These are phyloP conservation scores for Petunia hybrid DNA, from an alignment of 305 asterid species.

Conservation along the genomic window DNA sequence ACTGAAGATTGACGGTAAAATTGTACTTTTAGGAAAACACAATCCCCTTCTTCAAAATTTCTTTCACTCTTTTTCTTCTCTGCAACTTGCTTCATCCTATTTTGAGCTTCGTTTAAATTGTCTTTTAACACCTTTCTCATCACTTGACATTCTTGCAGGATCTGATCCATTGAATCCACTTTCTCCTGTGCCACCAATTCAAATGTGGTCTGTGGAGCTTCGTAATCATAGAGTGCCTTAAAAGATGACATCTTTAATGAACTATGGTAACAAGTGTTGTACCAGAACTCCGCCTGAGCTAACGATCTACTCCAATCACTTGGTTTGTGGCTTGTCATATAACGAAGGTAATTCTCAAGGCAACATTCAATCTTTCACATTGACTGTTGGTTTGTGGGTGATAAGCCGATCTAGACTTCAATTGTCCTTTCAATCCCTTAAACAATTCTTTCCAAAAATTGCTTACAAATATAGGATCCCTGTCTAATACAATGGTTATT, in stretches of 20 bases:
- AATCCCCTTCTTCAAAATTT: not conserved
- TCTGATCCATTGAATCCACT: not conserved
- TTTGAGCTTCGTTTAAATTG: not conserved
- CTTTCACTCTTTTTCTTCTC: not conserved
- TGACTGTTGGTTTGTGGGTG: no score
- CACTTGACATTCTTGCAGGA: not conserved
- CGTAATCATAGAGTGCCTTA: not conserved
- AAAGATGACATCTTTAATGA: not conserved
- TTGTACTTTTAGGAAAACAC: not conserved
- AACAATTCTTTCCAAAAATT: no score
- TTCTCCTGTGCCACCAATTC: not conserved
- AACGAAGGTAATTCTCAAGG: no score
- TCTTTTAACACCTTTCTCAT: not conserved
- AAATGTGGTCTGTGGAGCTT: not conserved
- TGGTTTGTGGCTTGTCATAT: not conserved
- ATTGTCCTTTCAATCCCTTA: no score
- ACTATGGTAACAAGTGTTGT: not conserved
- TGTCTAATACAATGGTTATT: no score
- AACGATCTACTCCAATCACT: not conserved
- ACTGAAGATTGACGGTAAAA: not conserved
- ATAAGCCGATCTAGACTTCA: no score
- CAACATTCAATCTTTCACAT: no score
- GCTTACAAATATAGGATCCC: no score
- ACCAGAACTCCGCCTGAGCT: not conserved
- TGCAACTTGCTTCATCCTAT: not conserved